These are phyloP conservation scores for Diplodia scrobiculata DNA, from an alignment of 2,329 filamentous ascomycete species.

Conservation along the genomic window DNA sequence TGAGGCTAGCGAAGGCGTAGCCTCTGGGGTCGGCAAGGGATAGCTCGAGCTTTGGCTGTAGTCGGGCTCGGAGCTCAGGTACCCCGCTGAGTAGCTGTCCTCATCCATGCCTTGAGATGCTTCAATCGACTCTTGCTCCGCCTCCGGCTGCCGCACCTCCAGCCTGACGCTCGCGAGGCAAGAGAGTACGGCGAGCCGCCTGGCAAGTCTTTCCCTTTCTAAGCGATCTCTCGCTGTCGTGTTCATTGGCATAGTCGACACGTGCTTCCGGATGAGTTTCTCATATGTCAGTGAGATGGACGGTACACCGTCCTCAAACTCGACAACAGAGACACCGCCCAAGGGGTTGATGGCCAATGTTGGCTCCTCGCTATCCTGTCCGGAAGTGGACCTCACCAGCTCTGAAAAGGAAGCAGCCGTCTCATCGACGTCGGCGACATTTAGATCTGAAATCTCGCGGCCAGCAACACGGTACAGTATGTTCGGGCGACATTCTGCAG, in stretches of 20 bases:
- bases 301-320: constrained; percentile 25
- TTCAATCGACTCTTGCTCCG: constrained; percentile 26
- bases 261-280: constrained; percentile 38
- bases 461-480: constrained; percentile 4
- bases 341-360: background rate
- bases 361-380: background rate
- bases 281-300: constrained; percentile 40
- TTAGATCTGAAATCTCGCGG: background rate
- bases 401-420: constrained; percentile 36
- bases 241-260: constrained; percentile 38
- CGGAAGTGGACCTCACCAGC: constrained; percentile 29
- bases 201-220: constrained; percentile 39
- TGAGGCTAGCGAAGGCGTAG: constrained; percentile 34
- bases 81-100: constrained; percentile 8
- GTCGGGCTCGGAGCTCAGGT: constrained; percentile 1
- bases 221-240: constrained; percentile 37
- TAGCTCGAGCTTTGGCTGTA: constrained; percentile 15
- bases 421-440: constrained; percentile 40
- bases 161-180: constrained; percentile 40
- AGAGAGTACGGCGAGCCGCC: constrained; percentile 44
- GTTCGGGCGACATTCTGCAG: constrained; percentile 10
- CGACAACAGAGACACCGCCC: constrained; percentile 19
- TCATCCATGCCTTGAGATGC: constrained; percentile 29
- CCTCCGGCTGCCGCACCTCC: constrained; percentile 20
- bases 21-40: constrained; percentile 31